Evolutionary conservation across 164 flowering plant genomes (phyloP), one percentile per base, ranked within the genome.

Genomic region (Akebia trifoliata): DNA sequence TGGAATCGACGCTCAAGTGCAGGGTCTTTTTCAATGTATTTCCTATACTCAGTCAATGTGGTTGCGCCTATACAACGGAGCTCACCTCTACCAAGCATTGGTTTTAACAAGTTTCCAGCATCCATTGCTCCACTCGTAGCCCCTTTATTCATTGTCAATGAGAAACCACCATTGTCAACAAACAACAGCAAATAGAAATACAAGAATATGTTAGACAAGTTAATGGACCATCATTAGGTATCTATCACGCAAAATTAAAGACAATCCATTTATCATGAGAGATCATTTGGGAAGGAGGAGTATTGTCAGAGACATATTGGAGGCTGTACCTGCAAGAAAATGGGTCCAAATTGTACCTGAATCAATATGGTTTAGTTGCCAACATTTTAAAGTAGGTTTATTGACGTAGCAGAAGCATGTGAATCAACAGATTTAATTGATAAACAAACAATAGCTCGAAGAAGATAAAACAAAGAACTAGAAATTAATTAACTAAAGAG

Each of bases 41-140:
- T 93, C 55, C 98, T 80, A 47, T 89, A 87, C 61, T 93, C 98
- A 50, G 80, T 82, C 60, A 90, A 68, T 17, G 97, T 89, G 6
- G 98, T 92, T 50, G 98, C 98, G 49, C 98, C 97, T 38, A 90
- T 87, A 64, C 98, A 93, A 28, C 94, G 83, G 22, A 93, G 88
- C 70, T 93, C 97, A 56, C 97, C 98, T 46, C 98, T 76, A 22
- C 94, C 96, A 36, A 89, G 86, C 98, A 89, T 92, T 39, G 98
- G 98, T 70, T 92, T 92, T 69, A 92, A 71, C 70, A 92, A 71
- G 69, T 92, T 92, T 15, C 97, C 84, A 51, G 98, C 98, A 81
- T 92, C 98, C 97, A 92, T 85, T 10, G 95, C 93, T 59, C 98
- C 98, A 76, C 81, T 69, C n/a, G 80, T 71, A 44, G 95, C 92